Conservation (phyloP, 257 asterid genomes). For the Solanum pinnatisectum region DNA sequence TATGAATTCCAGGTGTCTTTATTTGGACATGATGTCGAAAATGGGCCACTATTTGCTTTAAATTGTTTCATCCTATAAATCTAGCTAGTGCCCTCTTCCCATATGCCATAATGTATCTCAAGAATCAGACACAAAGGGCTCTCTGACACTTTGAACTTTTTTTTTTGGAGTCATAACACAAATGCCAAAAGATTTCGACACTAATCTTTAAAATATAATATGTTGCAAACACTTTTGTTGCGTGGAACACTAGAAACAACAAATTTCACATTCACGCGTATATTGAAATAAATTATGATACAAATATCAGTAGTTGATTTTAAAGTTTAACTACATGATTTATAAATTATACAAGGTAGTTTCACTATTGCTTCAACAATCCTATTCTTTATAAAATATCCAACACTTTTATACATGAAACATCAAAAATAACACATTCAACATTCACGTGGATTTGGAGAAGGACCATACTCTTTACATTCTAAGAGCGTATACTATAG, state of each 20-base stretch:
- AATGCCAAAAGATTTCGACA: background rate
- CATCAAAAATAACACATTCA: background rate
- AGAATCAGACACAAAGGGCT: conserved; percentile 2
- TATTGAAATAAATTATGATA: too few relatives aligned
- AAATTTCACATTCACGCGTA: background rate
- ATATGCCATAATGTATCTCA: background rate
- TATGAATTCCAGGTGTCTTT: background rate
- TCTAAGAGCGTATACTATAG: background rate
- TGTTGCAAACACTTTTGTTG: background rate
- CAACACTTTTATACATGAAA: background rate
- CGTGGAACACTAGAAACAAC: background rate
- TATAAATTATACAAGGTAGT: background rate
- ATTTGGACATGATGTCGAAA: background rate
- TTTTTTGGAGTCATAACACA: background rate
- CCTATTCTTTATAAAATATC: background rate
- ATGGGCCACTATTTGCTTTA: background rate
- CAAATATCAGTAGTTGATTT: background rate
- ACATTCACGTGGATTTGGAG: too few relatives aligned
- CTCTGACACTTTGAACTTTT: background rate
- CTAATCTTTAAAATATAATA: background rate
- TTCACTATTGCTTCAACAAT: background rate
- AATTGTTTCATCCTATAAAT: conserved; percentile 9
- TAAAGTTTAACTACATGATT: fast-evolving
- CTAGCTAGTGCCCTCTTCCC: background rate
- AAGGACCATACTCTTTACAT: background rate